Conservation (phyloP, 306 rosid genomes). For the Cucurbita pepo region DNA sequence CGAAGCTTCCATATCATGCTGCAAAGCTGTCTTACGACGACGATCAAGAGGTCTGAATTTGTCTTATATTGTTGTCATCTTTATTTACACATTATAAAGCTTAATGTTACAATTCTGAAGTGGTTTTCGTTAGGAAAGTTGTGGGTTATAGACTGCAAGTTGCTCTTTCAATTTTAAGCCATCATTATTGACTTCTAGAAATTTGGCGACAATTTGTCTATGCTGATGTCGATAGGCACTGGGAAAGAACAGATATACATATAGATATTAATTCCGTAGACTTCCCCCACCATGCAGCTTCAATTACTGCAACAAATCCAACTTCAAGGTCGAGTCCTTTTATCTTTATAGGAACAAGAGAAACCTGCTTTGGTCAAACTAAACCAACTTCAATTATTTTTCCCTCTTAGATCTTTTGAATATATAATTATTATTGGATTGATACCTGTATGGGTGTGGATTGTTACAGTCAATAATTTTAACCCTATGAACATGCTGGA, state of each 20-base stretch:
- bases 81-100: neutral
- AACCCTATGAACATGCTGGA: neutral
- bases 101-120: neutral
- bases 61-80: neutral
- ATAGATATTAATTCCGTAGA: neutral
- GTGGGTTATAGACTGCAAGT: neutral
- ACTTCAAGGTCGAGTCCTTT: neutral
- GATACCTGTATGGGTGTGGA: neutral
- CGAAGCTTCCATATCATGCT: neutral
- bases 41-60: neutral
- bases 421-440: neutral
- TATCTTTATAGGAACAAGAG: neutral
- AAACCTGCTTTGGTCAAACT: neutral
- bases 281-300: neutral
- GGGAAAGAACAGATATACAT: neutral
- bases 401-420: neutral
- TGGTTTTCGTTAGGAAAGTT: neutral
- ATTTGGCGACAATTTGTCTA: neutral
- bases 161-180: neutral
- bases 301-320: neutral
- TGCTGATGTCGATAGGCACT: neutral
- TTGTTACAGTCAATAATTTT: neutral
- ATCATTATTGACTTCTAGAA: neutral
- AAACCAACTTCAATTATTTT: neutral
- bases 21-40: neutral